phyloP scores from a whole-genome alignment of 2,329 filamentous ascomycete species.

The Colletotrichum falcatum region DNA sequence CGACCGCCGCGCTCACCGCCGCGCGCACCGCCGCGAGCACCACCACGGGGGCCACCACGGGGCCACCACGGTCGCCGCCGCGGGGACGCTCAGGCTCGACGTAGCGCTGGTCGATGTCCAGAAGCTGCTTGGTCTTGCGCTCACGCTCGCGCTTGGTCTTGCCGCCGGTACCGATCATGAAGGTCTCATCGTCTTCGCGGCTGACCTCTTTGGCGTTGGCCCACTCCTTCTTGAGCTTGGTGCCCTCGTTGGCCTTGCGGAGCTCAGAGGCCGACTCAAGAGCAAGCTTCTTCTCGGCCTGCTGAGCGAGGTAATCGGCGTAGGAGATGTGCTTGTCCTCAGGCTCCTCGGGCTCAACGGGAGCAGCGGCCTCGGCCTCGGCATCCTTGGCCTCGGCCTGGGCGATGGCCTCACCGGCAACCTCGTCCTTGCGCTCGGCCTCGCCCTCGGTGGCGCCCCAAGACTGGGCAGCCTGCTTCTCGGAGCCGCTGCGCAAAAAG shows the following conservation, averaged over 20 bases:
- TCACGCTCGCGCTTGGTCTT: conserved; percentile 89
- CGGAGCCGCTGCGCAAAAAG: conserved; percentile 71
- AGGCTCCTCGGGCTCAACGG: conserved; percentile 73
- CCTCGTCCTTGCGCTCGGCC: conserved; percentile 90
- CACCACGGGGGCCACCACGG: conserved; percentile 52
- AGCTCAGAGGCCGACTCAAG: conserved; percentile 76
- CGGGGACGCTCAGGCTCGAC: conserved; percentile 75
- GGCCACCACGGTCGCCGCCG: conserved; percentile 62
- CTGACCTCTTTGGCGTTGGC: conserved; percentile 79
- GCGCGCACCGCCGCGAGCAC: conserved; percentile 55
- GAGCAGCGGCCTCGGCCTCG: conserved; percentile 65
- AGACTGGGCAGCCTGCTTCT: conserved; percentile 88
- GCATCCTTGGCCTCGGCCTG: conserved; percentile 84
- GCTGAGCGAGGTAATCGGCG: conserved; percentile 83
- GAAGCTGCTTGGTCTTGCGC: conserved; percentile 89
- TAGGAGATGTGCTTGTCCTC: conserved; percentile 94
- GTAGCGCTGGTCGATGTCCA: conserved; percentile 90
- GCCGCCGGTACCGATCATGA: conserved; percentile 78
- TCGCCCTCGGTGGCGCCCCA: conserved; percentile 89
- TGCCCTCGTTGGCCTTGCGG: conserved; percentile 93
- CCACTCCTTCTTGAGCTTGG: conserved; percentile 92
- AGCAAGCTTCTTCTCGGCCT: conserved; percentile 79
- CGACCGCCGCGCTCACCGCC: conserved; percentile 55
- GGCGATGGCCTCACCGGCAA: conserved; percentile 90
- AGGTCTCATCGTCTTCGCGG: conserved; percentile 78